A percentile compares a stretch with the other conserved stretches of the same genome.
These are phyloP conservation scores for Chaetoceros tenuissimus DNA, from an alignment of 108 stramenopile genomes.

Conservation along the genomic window DNA sequence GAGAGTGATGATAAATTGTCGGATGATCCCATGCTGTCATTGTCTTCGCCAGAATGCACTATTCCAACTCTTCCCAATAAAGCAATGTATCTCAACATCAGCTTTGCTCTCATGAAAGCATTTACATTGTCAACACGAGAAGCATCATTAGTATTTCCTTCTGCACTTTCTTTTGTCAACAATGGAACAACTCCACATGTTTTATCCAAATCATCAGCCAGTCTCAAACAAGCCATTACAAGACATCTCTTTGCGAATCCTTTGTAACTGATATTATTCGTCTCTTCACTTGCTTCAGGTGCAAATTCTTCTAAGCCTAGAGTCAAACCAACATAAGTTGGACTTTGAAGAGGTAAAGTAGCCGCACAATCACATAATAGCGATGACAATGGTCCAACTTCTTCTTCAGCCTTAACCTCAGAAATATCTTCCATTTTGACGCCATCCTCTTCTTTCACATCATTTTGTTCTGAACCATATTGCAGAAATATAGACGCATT, in stretches of 20 bases:
- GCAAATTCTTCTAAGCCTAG: constrained; percentile 47
- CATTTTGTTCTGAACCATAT: constrained; percentile 17
- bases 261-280: constrained; percentile 6
- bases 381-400: constrained; percentile 38
- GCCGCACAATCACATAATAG: constrained; percentile 53
- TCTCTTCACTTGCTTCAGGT: constrained; percentile 10
- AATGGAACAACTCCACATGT: constrained; percentile 4
- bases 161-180: constrained; percentile 12
- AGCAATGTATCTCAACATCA: constrained; percentile 62
- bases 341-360: constrained; percentile 62
- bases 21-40: constrained; percentile 4
- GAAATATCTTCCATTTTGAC: background rate
- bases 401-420: constrained; percentile 19
- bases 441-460: constrained; percentile 3
- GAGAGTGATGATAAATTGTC: background rate
- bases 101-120: constrained; percentile 24
- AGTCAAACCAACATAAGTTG: constrained; percentile 69
- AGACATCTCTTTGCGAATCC: constrained; percentile 61
- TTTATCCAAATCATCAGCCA: constrained; percentile 57
- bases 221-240: constrained; percentile 5
- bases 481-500: constrained; percentile 42
- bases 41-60: constrained; percentile 18
- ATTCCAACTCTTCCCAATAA: constrained; percentile 47
- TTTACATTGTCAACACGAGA: constrained; percentile 8
- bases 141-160: constrained; percentile 27